Evolutionary conservation across 768 basidiomycete genomes (phyloP), one percentile per base, ranked within the genome.

Genomic region (Crucibulum laeve): DNA sequence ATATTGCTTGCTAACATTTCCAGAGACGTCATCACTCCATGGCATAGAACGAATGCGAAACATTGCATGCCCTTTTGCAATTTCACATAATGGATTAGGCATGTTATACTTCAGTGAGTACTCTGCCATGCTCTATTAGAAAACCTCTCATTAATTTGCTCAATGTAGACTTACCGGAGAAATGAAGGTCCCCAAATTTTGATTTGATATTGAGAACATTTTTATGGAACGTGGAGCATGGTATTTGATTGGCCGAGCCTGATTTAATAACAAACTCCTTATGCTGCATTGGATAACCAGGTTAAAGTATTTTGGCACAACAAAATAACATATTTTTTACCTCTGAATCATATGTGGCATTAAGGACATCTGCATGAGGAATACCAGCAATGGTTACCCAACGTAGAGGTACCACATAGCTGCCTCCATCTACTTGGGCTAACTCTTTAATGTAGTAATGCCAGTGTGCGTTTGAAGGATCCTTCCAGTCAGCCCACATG

Each of bases 1-100:
- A 42, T 59, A 68, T 37, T 66, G 62, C 47, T 69, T 69, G 47
- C 46, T 60, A 14, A 38, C 43, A 52, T 65, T 58, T 24, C 64
- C 64, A 1, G 61, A 65, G 3, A 65, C 62, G 52, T 68, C 60
- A 38, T 65, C 63, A 7, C 45, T 32, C 59, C 60, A 64, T 10
- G 46, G 50, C 23, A 53, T 51, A 6, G 54, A 40, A 3, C 46
- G 46, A 11, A 56, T 8, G 1, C 42, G 18, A 38, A 50, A 56
- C 24, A 43, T 4, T 28, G 25, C 53, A 23, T 22, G 21, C 13
- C 19, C 55, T 34, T 47, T 45, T 28, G 45, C 40, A 14, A 44
- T 48, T 44, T 4, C 43, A 1, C 47, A 43, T 21, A 52, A 32
- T n/a, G 44, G 46, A 48, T 44, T 28, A 10, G 42, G 42, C 24